These are phyloP conservation scores for Testicularia cyperi DNA, from an alignment of 1,284 basidiomycete species.

Conservation along the genomic window DNA sequence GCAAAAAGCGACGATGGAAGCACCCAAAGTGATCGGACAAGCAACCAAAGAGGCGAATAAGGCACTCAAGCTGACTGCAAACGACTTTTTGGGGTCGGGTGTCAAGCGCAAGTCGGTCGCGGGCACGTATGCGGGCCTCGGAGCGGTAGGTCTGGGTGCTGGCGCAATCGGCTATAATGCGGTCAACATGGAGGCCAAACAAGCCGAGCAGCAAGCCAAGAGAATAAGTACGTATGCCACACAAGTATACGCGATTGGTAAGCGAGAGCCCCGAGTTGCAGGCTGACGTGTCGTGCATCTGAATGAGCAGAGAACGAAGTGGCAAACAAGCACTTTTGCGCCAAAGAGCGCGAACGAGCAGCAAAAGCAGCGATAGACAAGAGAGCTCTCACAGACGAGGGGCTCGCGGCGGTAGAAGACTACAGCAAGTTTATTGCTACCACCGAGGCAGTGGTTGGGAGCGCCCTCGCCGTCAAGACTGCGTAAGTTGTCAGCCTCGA, in stretches of 20 bases:
- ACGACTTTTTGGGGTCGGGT: conserved; percentile 17
- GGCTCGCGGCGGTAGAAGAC: conserved; percentile 24
- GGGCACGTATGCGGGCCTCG: conserved; percentile 12
- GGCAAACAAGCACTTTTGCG: too few relatives aligned
- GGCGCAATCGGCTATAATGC: conserved; percentile 21
- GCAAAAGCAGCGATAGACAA: neutral
- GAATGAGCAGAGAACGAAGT: conserved; percentile 5
- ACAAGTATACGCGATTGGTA: neutral
- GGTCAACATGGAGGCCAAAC: conserved; percentile 8
- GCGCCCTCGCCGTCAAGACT: conserved; percentile 8
- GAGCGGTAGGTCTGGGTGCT: conserved; percentile 12
- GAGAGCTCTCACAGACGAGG: conserved; percentile 8
- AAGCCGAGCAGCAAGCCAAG: conserved; percentile 1
- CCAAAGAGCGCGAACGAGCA: neutral
- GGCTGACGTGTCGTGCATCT: neutral
- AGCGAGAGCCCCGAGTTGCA: too few relatives aligned
- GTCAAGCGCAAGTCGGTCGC: conserved; percentile 23
- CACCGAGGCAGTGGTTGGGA: conserved; percentile 10
- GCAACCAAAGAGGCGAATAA: conserved; percentile 5
- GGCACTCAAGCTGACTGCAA: conserved; percentile 4
- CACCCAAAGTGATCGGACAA: neutral
- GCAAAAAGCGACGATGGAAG: neutral
- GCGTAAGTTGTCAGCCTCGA: conserved; percentile 8
- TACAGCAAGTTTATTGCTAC: conserved; percentile 30
- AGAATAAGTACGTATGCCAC: conserved; percentile 5